Percentiles rank a stretch among this genome's conserved stretches.
Evolutionary conservation across 2,329 filamentous ascomycete genomes (phyloP).

Genomic region (Ceratocystis diversiconidia): DNA sequence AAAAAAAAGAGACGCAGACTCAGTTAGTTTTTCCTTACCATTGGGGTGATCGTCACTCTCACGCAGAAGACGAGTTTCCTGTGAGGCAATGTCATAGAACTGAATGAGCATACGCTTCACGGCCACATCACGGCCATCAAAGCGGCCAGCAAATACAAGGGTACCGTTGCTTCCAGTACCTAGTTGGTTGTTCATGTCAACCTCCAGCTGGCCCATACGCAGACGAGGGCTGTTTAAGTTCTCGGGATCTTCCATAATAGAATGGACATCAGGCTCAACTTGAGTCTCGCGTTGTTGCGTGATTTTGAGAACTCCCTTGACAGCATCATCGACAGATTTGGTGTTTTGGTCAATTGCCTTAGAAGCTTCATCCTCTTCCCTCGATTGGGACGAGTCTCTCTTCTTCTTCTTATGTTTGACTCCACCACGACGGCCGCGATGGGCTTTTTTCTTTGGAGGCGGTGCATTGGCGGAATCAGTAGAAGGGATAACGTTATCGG

Average conservation of each 20-base stretch:
- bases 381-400: conserved; percentile 36
- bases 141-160: conserved; percentile 85
- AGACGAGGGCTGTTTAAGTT: conserved; percentile 46
- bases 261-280: conserved; percentile 49
- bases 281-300: conserved; percentile 32
- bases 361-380: conserved; percentile 31
- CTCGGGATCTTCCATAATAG: conserved; percentile 41
- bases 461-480: conserved; percentile 20
- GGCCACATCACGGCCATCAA: conserved; percentile 82
- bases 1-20: background rate
- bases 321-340: conserved; percentile 43
- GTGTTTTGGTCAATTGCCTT: conserved; percentile 18
- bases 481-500: conserved; percentile 8
- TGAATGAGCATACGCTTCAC: conserved; percentile 95
- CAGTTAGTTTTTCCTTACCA: conserved; percentile 29
- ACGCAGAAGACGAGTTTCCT: conserved; percentile 78
- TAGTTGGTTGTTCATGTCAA: conserved; percentile 48
- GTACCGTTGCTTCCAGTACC: conserved; percentile 91
- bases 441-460: conserved; percentile 46
- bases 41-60: conserved; percentile 95
- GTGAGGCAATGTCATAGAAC: conserved; percentile 88
- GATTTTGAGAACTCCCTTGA: conserved; percentile 44
- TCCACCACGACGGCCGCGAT: conserved; percentile 58
- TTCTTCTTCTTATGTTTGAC: conserved; percentile 49
- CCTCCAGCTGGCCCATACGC: conserved; percentile 49